phyloP scores from a whole-genome alignment of 345 rosid genomes.

The Salix purpurea region DNA sequence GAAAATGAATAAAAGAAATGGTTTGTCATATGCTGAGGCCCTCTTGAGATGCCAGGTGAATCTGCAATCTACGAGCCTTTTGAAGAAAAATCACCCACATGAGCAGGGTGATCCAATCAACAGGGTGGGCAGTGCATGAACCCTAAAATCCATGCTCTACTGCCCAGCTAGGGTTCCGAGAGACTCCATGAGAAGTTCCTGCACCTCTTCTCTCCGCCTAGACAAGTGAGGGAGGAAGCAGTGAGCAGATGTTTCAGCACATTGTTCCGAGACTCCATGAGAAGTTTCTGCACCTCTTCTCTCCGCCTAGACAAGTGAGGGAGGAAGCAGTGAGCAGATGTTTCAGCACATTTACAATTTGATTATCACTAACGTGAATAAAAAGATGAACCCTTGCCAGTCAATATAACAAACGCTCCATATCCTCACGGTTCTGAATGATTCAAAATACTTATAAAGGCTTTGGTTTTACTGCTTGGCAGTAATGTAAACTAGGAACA shows the following conservation, averaged over 20 bases:
- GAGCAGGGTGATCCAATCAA: neutral
- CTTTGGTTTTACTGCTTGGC: neutral
- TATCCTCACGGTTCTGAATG: neutral
- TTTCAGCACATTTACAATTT: neutral
- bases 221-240: slow-evolving; percentile 16
- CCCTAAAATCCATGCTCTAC: neutral
- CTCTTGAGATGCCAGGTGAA: neutral
- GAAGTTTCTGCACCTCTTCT: slow-evolving; percentile 71
- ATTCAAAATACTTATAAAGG: neutral
- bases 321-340: slow-evolving; percentile 1
- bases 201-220: slow-evolving; percentile 87
- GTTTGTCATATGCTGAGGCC: neutral
- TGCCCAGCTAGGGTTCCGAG: slow-evolving; percentile 61
- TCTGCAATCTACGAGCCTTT: neutral
- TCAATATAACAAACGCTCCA: neutral
- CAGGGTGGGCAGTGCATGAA: neutral
- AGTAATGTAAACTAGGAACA: no score
- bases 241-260: neutral
- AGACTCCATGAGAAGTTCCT: slow-evolving; percentile 66
- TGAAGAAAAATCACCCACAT: neutral
- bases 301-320: slow-evolving; percentile 53
- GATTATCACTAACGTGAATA: neutral
- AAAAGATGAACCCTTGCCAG: neutral
- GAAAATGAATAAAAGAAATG: neutral
- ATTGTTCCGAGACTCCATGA: slow-evolving; percentile 58